Evolutionary conservation across 192 early-diverging fungal genomes (phyloP).

Genomic region (Neocallimastix lanati): DNA sequence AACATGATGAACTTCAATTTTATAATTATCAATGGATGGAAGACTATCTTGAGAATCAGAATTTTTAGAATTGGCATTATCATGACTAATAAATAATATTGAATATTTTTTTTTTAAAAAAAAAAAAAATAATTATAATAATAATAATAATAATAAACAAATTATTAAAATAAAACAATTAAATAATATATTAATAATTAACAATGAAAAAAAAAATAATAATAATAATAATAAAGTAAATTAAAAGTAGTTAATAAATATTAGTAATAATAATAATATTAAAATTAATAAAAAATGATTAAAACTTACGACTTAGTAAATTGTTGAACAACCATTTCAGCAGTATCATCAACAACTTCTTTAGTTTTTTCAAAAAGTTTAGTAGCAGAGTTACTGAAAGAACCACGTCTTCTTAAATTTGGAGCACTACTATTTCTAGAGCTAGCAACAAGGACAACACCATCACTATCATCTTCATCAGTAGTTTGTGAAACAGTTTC

Average conservation of each 20-base stretch:
- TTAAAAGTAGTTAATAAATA: too few species aligned
- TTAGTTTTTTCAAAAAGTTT: neutral
- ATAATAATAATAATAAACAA: too few species aligned
- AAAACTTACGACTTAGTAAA: neutral
- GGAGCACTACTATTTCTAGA: neutral
- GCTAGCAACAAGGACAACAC: neutral
- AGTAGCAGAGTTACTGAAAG: neutral
- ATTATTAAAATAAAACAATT: too few species aligned
- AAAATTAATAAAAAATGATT: neutral
- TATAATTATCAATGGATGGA: conserved; percentile 19
- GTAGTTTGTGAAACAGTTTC: conserved; percentile 21
- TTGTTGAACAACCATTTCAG: neutral
- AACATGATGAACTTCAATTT: conserved; percentile 2
- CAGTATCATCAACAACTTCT: neutral
- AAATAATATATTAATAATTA: too few species aligned
- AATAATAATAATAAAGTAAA: too few species aligned
- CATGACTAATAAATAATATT: neutral
- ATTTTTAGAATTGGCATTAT: neutral
- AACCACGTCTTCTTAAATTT: neutral
- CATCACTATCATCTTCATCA: neutral
- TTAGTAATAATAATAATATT: neutral
- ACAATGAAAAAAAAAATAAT: too few species aligned
- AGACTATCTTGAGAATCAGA: neutral
- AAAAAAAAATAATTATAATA: too few species aligned
- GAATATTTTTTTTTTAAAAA: too few species aligned